Base-by-base conservation (phyloP, 345 rosid species). In the Pseudoturritis turrita region DNA sequence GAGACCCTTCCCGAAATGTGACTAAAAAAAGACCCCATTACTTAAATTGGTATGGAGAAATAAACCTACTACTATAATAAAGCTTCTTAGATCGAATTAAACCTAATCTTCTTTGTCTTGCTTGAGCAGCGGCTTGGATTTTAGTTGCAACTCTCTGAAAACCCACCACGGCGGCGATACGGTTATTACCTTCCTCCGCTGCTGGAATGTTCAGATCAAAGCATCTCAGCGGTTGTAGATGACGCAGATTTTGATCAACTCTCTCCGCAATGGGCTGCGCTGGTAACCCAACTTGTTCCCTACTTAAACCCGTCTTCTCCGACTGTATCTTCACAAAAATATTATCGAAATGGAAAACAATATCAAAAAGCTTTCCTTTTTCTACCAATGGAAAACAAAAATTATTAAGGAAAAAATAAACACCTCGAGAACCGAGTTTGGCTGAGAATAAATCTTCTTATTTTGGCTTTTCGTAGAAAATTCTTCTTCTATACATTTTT, bases 141-240 rank as follows among this genome's bases (percentile, higher is more conserved):
- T 19, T 65, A 26, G 41, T 13, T 0, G 6, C 19, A 12, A 36
- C 35, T 17, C 64, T 68, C 23, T 52, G 21, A 61, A 61, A 68
- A 2, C 26, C 43, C 8, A 53, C 11, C 62, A 23, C 5, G 1
- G 31, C 33, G 39, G 13, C 23, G 5, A 37, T 21, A 14, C 4
- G 18, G 43, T 14, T 57, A 73, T 33, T 33, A 33, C 11, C 53
- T 1, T 74, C 73, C 22, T n/a, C 58, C 0, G 10, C 4, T 10
- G 69, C 54, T 29, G 75, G 79, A 70, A 70, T 37, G 43, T 76
- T 76, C 15, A 75, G 70, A 75, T 75, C 65, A 46, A 70, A 21
- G 8, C 7, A 15, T 6, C 37, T 54, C 45, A 21, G 62, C 75
- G 75, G 79, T 15, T 45, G 68, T 18, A 43, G 47, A 25, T 61